phyloP scores from a whole-genome alignment of 2,329 filamentous ascomycete species.

The Phaeosphaeriaceae sp. region DNA sequence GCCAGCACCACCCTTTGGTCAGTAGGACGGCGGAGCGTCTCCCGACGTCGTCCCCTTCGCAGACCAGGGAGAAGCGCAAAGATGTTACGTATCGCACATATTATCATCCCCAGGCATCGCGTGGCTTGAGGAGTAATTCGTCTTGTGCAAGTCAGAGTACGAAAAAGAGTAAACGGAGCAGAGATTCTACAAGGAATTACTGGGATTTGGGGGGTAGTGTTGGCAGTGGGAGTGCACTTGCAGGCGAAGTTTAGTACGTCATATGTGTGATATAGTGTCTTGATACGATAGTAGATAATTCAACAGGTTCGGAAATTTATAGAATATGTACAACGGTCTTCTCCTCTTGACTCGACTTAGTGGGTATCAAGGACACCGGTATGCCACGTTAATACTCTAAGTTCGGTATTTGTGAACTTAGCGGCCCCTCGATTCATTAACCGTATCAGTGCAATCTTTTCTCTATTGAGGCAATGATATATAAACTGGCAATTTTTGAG shows the following conservation, averaged over 20 bases:
- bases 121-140: conserved; percentile 51
- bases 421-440: too few relatives aligned
- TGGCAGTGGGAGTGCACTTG: conserved; percentile 66
- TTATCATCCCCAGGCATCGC: conserved; percentile 21
- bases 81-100: conserved; percentile 30
- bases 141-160: conserved; percentile 91
- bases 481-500: too few relatives aligned
- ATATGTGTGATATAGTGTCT: too few relatives aligned
- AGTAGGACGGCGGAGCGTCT: conserved; percentile 55
- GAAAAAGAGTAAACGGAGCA: conserved; percentile 71
- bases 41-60: conserved; percentile 30
- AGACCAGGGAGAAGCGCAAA: conserved; percentile 28
- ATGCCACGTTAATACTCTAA: too few relatives aligned
- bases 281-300: too few relatives aligned
- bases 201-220: conserved; percentile 89
- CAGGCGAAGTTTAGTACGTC: conserved; percentile 38
- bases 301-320: too few relatives aligned
- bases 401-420: too few relatives aligned
- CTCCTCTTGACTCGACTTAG: too few relatives aligned
- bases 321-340: too few relatives aligned
- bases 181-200: conserved; percentile 80
- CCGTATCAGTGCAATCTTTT: too few relatives aligned
- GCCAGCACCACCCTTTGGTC: conserved; percentile 87
- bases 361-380: too few relatives aligned
- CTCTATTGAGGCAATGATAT: too few relatives aligned